Conservation (phyloP, 2,329 filamentous ascomycete genomes). For the Claviceps paspali region DNA sequence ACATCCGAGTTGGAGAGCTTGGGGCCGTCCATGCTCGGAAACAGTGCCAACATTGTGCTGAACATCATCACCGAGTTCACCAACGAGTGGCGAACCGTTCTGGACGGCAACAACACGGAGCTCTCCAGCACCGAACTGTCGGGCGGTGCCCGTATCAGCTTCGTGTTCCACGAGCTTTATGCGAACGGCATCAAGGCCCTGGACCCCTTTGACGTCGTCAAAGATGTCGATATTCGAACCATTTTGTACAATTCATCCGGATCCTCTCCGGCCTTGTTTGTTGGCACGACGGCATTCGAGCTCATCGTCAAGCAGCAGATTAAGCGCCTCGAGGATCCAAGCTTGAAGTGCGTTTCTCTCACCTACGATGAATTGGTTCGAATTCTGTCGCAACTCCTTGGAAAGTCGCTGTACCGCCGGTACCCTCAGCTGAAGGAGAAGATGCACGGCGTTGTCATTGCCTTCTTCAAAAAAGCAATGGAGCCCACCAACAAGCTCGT, state of each 20-base stretch:
- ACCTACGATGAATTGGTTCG: conserved; percentile 96
- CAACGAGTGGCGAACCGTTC: conserved; percentile 89
- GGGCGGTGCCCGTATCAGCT: conserved; percentile 93
- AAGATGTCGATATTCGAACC: conserved; percentile 93
- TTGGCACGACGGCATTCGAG: conserved; percentile 96
- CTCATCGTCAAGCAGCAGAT: conserved; percentile 98
- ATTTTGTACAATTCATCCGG: conserved; percentile 99
- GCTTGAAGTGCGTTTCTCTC: conserved; percentile 89
- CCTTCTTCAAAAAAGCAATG: conserved; percentile 97
- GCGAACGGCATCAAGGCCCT: conserved; percentile 95
- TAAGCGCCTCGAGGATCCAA: conserved; percentile 88
- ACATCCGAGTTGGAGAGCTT: conserved; percentile 63
- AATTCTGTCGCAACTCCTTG: conserved; percentile 78
- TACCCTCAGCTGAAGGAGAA: conserved; percentile 96
- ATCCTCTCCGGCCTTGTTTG: conserved; percentile 88
- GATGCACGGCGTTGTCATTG: conserved; percentile 80
- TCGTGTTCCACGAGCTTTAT: conserved; percentile 98
- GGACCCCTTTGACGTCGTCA: conserved; percentile 93
- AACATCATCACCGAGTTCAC: conserved; percentile 99
- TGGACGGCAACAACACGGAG: conserved; percentile 94
- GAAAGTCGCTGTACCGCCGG: conserved; percentile 77
- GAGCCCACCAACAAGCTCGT: conserved; percentile 97
- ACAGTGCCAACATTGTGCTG: conserved; percentile 89
- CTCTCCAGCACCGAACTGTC: conserved; percentile 89
- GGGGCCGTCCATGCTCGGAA: conserved; percentile 88